Evolutionary conservation across 2,329 filamentous ascomycete genomes (phyloP).

Genomic region (Lasiodiplodia hormozganensis): DNA sequence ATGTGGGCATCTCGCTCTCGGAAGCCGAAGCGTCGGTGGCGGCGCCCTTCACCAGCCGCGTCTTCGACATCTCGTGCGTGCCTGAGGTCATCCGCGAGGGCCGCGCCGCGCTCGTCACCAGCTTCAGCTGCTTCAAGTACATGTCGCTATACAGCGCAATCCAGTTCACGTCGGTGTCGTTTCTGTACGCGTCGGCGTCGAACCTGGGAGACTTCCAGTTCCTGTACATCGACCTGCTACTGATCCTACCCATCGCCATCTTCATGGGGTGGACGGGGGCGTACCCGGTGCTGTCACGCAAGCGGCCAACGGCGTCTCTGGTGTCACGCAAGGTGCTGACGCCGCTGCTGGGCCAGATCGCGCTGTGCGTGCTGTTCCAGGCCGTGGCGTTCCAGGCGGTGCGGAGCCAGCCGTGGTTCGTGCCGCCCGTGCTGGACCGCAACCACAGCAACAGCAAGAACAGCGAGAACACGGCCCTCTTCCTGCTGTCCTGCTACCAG

Average conservation of each 20-base stretch:
- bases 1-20: conserved; percentile 95
- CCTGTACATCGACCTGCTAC: conserved; percentile 88
- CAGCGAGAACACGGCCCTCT: conserved; percentile 91
- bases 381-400: conserved; percentile 76
- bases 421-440: conserved; percentile 76
- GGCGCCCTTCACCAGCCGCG: conserved; percentile 93
- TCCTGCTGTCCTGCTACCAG: conserved; percentile 90
- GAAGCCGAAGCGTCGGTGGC: conserved; percentile 98
- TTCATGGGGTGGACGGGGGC: conserved; percentile 99
- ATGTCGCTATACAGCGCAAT: conserved; percentile 99
- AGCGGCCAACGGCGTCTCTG: conserved; percentile 88
- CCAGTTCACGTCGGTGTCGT: conserved; percentile 96
- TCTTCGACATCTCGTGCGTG: conserved; percentile 97
- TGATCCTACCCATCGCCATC: conserved; percentile 95
- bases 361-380: conserved; percentile 79
- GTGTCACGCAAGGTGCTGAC: conserved; percentile 92
- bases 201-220: conserved; percentile 99
- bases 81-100: conserved; percentile 93
- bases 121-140: conserved; percentile 99
- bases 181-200: conserved; percentile 90
- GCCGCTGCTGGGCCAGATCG: conserved; percentile 87
- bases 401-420: conserved; percentile 80
- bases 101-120: conserved; percentile 92
- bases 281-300: conserved; percentile 76
- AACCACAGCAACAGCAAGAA: conserved; percentile 87